These are phyloP conservation scores for Delonix regia DNA, from an alignment of 306 rosid species.

Conservation along the genomic window DNA sequence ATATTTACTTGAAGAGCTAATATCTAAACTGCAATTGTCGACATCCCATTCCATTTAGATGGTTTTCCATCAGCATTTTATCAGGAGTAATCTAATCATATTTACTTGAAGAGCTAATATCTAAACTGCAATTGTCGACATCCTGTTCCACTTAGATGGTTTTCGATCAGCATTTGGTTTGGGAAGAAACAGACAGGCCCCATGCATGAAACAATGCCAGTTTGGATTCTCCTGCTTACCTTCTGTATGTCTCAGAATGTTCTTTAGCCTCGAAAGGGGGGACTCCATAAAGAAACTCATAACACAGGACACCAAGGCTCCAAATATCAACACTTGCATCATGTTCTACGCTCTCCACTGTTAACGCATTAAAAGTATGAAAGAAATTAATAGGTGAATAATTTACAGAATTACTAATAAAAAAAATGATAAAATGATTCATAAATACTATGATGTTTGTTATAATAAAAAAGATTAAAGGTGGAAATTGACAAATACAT, in stretches of 20 bases:
- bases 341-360: conserved; percentile 99
- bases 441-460: not conserved
- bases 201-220: conserved; percentile 1
- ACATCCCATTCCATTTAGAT: too few relatives aligned
- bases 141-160: too few relatives aligned
- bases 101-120: not conserved
- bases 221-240: conserved; percentile 50
- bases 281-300: conserved; percentile 94
- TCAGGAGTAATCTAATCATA: not conserved
- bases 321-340: conserved; percentile 98
- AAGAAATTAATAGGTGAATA: not conserved
- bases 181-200: not conserved
- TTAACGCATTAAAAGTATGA: conserved; percentile 34
- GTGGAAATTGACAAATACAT: not conserved
- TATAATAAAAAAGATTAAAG: not conserved
- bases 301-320: conserved; percentile 98
- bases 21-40: not conserved
- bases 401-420: not conserved
- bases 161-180: not conserved
- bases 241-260: conserved; percentile 96
- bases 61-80: not conserved
- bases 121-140: not conserved
- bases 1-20: too few relatives aligned
- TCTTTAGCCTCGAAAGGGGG: conserved; percentile 99
- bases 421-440: not conserved